Conservation (phyloP, 441 rosid species). For the Arabidopsis hybrid region DNA sequence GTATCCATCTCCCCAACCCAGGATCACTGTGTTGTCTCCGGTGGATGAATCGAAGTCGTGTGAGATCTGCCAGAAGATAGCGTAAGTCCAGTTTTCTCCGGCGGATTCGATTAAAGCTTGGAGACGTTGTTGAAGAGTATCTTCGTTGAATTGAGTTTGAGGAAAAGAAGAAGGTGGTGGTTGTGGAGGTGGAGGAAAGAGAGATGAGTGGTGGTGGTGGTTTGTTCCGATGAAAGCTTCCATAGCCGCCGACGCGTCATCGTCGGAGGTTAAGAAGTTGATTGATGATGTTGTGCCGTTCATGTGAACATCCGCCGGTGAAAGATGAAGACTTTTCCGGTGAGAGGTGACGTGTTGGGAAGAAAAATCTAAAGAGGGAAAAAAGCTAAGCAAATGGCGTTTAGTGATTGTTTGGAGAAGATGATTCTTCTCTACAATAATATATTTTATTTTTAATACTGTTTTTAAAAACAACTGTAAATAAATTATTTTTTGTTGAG, state of each 20-base stretch:
- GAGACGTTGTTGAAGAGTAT: constrained; percentile 91
- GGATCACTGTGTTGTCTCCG: constrained; percentile 43
- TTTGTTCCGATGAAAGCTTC: constrained; percentile 90
- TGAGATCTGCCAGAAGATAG: constrained; percentile 94
- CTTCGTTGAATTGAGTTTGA: constrained; percentile 59
- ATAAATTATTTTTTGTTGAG: neutral
- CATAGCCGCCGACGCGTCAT: constrained; percentile 85
- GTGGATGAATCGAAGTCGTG: constrained; percentile 59
- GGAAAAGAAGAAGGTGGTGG: constrained; percentile 1
- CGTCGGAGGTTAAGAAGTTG: constrained; percentile 56
- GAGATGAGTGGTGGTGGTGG: constrained; percentile 48
- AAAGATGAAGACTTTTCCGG: constrained; percentile 22
- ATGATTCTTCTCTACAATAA: constrained; percentile 30
- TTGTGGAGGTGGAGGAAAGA: constrained; percentile 58
- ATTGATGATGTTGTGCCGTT: constrained; percentile 55
- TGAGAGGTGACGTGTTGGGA: constrained; percentile 41
- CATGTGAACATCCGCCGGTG: constrained; percentile 46
- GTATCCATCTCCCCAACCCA: constrained; percentile 97
- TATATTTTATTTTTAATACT: neutral
- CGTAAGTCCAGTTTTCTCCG: constrained; percentile 85
- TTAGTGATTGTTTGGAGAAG: constrained; percentile 34
- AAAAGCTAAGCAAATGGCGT: constrained; percentile 45
- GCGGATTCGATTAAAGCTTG: constrained; percentile 83
- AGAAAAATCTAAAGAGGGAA: constrained; percentile 12
- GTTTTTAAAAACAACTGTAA: neutral